Evolutionary conservation across 2,329 filamentous ascomycete genomes (phyloP).

Genomic region (Sporothrix pallida): DNA sequence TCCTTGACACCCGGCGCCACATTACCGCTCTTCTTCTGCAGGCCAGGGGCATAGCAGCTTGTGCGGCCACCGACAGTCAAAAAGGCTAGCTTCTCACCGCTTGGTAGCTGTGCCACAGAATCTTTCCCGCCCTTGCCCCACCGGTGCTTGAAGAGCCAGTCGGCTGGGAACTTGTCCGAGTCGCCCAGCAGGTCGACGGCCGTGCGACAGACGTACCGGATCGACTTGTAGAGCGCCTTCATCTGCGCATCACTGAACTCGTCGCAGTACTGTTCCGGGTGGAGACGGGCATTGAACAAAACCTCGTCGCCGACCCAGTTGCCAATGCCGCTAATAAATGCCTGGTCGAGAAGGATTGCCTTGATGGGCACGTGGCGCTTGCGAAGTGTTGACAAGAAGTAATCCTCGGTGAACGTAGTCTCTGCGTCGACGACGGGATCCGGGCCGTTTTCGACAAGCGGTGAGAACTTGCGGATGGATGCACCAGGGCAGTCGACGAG

Average conservation of each 20-base stretch:
- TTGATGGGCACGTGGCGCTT: slow-evolving; percentile 87
- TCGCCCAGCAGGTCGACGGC: slow-evolving; percentile 81
- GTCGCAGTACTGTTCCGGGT: slow-evolving; percentile 92
- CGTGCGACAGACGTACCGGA: slow-evolving; percentile 79
- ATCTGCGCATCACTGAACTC: slow-evolving; percentile 76
- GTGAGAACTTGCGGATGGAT: slow-evolving; percentile 75
- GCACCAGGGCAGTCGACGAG: slow-evolving; percentile 80
- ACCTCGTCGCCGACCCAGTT: slow-evolving; percentile 98
- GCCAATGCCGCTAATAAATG: slow-evolving; percentile 87
- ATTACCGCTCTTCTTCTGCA: slow-evolving; percentile 78
- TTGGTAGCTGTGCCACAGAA: slow-evolving; percentile 71
- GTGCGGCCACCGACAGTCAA: slow-evolving; percentile 90
- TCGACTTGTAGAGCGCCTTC: slow-evolving; percentile 70
- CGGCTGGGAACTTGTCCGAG: slow-evolving; percentile 79
- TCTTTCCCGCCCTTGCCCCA: slow-evolving; percentile 89
- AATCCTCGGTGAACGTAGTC: slow-evolving; percentile 73
- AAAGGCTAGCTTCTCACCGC: slow-evolving; percentile 82
- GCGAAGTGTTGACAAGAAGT: slow-evolving; percentile 72
- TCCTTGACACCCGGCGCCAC: slow-evolving; percentile 53
- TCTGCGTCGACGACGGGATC: slow-evolving; percentile 87
- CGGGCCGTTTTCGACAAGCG: slow-evolving; percentile 89
- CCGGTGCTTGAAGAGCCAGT: slow-evolving; percentile 87
- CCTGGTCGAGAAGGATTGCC: slow-evolving; percentile 84
- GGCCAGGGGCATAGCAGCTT: slow-evolving; percentile 81
- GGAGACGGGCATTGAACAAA: slow-evolving; percentile 83